phyloP scores from a whole-genome alignment of 495 filamentous ascomycete genomes.

The Aspergillus heteromorphus region DNA sequence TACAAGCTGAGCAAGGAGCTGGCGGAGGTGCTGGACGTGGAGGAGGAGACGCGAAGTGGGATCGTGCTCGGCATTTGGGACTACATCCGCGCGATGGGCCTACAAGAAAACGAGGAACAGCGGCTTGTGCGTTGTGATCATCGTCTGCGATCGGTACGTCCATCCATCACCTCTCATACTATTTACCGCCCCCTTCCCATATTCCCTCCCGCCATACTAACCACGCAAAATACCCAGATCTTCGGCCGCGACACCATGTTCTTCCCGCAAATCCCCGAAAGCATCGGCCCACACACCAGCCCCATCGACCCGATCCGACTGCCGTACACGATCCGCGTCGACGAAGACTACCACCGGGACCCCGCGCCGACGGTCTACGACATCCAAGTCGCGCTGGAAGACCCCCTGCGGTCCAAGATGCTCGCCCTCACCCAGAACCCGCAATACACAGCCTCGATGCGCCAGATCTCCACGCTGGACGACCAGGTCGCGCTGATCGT shows the following conservation, averaged over 20 bases:
- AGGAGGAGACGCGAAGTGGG: constrained; percentile 79
- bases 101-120: constrained; percentile 93
- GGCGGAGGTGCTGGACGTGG: constrained; percentile 79
- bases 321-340: constrained; percentile 89
- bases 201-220: constrained; percentile 8
- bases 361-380: constrained; percentile 76
- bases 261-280: constrained; percentile 83
- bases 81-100: constrained; percentile 77
- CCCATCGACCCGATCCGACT: constrained; percentile 79
- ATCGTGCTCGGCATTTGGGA: constrained; percentile 91
- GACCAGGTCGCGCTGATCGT: constrained; percentile 77
- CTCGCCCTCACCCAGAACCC: constrained; percentile 50
- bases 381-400: constrained; percentile 76
- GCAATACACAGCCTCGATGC: constrained; percentile 53
- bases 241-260: constrained; percentile 72
- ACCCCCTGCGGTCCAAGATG: constrained; percentile 69
- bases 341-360: constrained; percentile 68
- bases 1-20: constrained; percentile 72
- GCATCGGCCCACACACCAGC: constrained; percentile 65
- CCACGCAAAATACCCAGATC: constrained; percentile 49
- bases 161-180: no score
- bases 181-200: neutral
- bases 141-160: constrained; percentile 64
- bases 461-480: constrained; percentile 66
- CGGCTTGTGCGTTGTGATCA: constrained; percentile 86